Evolutionary conservation across 2,329 filamentous ascomycete species (phyloP).

Genomic region (Neopestalotiopsis sp.): DNA sequence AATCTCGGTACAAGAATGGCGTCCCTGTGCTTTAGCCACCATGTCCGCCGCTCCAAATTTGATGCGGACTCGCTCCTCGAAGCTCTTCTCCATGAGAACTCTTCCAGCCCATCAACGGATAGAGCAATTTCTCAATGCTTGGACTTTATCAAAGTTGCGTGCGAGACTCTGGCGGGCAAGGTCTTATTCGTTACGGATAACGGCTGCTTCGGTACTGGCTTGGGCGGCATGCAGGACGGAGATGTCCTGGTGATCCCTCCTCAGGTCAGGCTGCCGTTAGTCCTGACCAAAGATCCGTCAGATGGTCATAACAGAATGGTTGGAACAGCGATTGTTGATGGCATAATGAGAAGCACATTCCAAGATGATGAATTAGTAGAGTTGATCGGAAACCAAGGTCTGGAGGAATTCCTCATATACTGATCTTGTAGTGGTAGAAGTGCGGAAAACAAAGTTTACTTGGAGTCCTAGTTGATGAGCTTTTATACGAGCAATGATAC

Average conservation of each 20-base stretch:
- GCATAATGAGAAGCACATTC: neutral
- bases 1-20: neutral
- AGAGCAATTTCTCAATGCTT: neutral
- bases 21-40: neutral
- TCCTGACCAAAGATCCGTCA: neutral
- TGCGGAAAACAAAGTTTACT: neutral
- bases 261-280: neutral
- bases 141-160: neutral
- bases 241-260: neutral
- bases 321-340: neutral
- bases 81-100: neutral
- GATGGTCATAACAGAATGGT: neutral
- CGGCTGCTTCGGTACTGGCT: neutral
- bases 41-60: neutral
- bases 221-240: neutral
- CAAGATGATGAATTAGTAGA: neutral
- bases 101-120: neutral
- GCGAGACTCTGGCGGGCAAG: neutral
- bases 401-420: neutral
- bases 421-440: too few relatives aligned
- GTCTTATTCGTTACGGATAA: neutral
- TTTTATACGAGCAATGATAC: too few relatives aligned
- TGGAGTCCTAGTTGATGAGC: too few relatives aligned
- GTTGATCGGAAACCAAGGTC: fast-evolving
- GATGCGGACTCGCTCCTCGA: neutral